Evolutionary conservation across 495 filamentous ascomycete genomes (phyloP).

Genomic region (Halenospora varia): DNA sequence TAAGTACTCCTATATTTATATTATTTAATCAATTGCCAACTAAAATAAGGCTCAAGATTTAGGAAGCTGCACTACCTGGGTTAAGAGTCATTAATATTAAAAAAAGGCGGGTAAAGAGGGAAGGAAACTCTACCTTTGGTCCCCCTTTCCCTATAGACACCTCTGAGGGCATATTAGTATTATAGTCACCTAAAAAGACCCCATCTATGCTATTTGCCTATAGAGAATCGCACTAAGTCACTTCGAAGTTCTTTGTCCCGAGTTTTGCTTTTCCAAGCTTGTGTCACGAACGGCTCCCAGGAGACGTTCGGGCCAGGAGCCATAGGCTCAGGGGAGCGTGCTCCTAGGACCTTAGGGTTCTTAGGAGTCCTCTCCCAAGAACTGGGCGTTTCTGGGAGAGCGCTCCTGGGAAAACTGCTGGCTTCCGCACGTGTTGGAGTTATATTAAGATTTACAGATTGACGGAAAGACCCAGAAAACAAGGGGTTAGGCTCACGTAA

Average conservation of each 20-base stretch:
- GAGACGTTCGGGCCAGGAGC: no score
- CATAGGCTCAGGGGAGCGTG: no score
- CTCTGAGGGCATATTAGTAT: neutral
- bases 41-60: neutral
- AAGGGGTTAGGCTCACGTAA: no score
- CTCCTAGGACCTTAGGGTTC: no score
- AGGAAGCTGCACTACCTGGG: neutral
- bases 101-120: neutral
- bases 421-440: no score
- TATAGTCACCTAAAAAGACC: neutral
- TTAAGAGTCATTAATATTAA: neutral
- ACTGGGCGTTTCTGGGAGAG: no score
- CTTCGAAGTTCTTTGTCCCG: neutral
- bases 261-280: neutral
- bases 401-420: no score
- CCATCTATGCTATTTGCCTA: neutral
- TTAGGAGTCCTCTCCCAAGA: no score
- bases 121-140: neutral
- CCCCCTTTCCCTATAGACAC: neutral
- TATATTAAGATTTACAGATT: no score
- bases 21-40: neutral
- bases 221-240: no score
- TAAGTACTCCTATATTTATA: neutral
- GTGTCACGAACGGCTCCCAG: no score
- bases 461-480: no score